A percentile compares a stretch with the other conserved stretches of the same genome.
phyloP scores from a whole-genome alignment of 164 flowering plant genomes.

The Vitis rotundifolia region DNA sequence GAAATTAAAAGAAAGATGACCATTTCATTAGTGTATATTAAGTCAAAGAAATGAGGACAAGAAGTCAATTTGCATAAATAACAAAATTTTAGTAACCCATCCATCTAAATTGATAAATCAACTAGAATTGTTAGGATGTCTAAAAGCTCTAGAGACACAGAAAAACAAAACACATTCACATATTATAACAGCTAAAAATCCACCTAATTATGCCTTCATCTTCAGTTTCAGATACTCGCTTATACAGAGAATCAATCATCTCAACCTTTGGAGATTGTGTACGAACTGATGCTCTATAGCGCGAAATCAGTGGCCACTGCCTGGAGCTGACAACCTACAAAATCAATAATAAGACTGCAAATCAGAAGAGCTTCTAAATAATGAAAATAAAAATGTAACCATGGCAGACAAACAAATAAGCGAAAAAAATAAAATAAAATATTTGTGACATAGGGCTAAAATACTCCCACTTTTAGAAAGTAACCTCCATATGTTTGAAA shows the following conservation, averaged over 20 bases:
- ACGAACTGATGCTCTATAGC: constrained; percentile 82
- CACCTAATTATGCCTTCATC: constrained; percentile 78
- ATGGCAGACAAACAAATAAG: no score
- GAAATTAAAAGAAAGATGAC: constrained; percentile 10
- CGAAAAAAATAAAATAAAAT: no score
- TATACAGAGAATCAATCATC: constrained; percentile 70
- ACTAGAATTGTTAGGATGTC: not conserved
- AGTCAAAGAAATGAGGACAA: no score
- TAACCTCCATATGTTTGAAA: no score
- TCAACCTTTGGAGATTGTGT: constrained; percentile 87
- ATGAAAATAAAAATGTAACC: not conserved
- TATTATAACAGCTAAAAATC: not conserved
- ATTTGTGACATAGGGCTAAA: no score
- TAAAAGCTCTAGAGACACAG: not conserved
- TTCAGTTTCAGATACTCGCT: constrained; percentile 43
- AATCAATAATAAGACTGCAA: not conserved
- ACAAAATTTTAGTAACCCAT: no score
- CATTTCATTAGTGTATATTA: not conserved
- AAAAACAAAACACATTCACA: not conserved
- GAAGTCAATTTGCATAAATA: no score
- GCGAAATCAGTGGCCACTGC: constrained; percentile 83
- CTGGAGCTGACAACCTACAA: constrained; percentile 86
- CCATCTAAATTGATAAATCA: no score
- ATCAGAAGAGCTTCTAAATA: no score
- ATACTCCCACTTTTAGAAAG: no score